Evolutionary conservation across 257 asterid species (phyloP).

Genomic region (Petunia axillaris): DNA sequence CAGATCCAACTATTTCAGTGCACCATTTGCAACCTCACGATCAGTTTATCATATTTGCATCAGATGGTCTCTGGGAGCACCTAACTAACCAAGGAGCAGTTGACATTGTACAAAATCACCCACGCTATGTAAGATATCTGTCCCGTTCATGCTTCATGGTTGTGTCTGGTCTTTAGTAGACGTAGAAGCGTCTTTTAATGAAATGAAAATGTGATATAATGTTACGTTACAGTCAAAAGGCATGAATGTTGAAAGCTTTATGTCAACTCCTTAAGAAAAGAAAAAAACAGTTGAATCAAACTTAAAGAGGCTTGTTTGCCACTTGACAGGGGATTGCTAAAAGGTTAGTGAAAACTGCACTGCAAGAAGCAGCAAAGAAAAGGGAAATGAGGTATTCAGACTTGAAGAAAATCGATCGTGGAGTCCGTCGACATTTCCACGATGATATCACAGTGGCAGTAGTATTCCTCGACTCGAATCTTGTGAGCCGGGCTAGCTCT

Average conservation of each 20-base stretch:
- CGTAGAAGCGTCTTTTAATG: too few relatives aligned
- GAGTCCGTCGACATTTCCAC: constrained; percentile 89
- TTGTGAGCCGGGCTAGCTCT: constrained; percentile 73
- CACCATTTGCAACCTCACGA: constrained; percentile 69
- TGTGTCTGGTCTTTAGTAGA: neutral
- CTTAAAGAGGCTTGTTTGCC: neutral
- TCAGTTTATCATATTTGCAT: constrained; percentile 74
- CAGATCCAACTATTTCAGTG: constrained; percentile 67
- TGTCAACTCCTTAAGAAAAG: neutral
- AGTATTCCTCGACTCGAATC: constrained; percentile 69
- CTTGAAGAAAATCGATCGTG: constrained; percentile 83
- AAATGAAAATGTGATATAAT: too few relatives aligned
- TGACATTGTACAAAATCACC: constrained; percentile 68
- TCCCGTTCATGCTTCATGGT: neutral
- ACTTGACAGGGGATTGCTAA: constrained; percentile 74
- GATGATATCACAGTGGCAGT: constrained; percentile 84
- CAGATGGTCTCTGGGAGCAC: constrained; percentile 93
- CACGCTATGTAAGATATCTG: constrained; percentile 54
- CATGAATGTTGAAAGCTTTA: too few relatives aligned
- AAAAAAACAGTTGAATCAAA: neutral
- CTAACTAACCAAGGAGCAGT: constrained; percentile 80
- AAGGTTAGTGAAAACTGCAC: constrained; percentile 75
- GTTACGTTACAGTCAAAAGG: too few relatives aligned
- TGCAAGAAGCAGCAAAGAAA: constrained; percentile 89
- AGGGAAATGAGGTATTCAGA: constrained; percentile 95